These are phyloP conservation scores for Passalora sequoiae DNA, from an alignment of 2,329 filamentous ascomycete genomes.

Conservation along the genomic window DNA sequence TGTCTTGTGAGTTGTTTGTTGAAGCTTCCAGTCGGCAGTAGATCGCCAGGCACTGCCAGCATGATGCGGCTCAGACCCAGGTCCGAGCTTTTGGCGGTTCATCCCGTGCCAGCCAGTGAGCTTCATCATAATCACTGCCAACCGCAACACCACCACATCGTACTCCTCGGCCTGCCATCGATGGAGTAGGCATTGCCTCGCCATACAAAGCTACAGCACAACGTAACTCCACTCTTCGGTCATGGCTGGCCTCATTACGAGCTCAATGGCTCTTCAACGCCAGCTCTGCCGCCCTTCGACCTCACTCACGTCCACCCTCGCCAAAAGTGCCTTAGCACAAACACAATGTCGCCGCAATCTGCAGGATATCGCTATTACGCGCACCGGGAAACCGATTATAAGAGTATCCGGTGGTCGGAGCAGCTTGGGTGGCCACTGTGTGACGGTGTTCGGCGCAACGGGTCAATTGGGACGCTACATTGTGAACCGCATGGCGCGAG, in stretches of 20 bases:
- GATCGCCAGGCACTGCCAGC: constrained; percentile 6
- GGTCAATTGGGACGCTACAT: constrained; percentile 95
- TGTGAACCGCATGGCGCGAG: constrained; percentile 85
- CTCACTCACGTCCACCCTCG: constrained; percentile 24
- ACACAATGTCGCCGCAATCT: constrained; percentile 38
- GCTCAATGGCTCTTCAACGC: constrained; percentile 32
- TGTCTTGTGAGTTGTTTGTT: neutral
- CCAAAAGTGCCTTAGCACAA: constrained; percentile 23
- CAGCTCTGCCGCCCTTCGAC: constrained; percentile 31
- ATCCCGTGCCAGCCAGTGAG: neutral
- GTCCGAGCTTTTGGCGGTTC: neutral
- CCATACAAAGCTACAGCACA: neutral
- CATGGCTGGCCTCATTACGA: constrained; percentile 31
- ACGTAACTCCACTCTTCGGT: constrained; percentile 20
- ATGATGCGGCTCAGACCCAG: constrained; percentile 8
- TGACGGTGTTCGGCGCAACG: constrained; percentile 95
- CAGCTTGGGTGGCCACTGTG: constrained; percentile 69
- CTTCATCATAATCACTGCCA: neutral
- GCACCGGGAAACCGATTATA: constrained; percentile 93
- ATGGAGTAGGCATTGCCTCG: constrained; percentile 15
- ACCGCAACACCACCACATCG: constrained; percentile 1
- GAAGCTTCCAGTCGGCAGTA: neutral
- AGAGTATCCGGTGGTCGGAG: constrained; percentile 77
- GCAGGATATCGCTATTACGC: constrained; percentile 86
- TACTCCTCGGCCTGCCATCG: neutral